phyloP scores from a whole-genome alignment of 768 basidiomycete genomes.

The Pisolithus albus region DNA sequence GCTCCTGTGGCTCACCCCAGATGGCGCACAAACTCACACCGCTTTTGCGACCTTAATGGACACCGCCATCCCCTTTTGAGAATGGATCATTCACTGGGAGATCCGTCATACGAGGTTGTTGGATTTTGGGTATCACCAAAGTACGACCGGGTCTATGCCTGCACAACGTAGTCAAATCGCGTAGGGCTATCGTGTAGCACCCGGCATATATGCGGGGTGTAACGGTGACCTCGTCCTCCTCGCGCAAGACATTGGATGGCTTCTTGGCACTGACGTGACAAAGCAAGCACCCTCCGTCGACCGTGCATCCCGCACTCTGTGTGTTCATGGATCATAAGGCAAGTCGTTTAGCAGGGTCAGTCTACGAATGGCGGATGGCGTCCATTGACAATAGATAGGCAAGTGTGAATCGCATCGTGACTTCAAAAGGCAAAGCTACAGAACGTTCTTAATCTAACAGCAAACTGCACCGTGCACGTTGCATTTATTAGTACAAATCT shows the following conservation, averaged over 20 bases:
- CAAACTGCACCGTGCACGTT: too few relatives aligned
- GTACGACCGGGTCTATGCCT: conserved; percentile 69
- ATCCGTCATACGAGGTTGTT: conserved; percentile 57
- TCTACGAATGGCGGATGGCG: too few relatives aligned
- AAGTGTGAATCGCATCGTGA: too few relatives aligned
- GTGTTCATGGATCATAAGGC: conserved; percentile 26
- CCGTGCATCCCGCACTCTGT: conserved; percentile 14
- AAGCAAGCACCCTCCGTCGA: conserved; percentile 26
- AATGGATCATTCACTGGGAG: conserved; percentile 53
- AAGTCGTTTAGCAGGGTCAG: too few relatives aligned
- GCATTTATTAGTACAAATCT: too few relatives aligned
- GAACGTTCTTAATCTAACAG: too few relatives aligned
- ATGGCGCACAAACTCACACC: conserved; percentile 29
- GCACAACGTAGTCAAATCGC: too few relatives aligned
- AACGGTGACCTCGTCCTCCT: conserved; percentile 56
- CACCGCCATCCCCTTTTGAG: conserved; percentile 39
- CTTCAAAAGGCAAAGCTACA: too few relatives aligned
- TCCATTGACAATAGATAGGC: too few relatives aligned
- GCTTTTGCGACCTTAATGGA: conserved; percentile 26
- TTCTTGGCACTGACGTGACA: conserved; percentile 49
- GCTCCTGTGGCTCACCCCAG: not conserved
- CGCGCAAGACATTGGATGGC: conserved; percentile 43
- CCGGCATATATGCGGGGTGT: conserved; percentile 30
- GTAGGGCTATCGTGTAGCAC: too few relatives aligned
- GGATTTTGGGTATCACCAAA: conserved; percentile 63